Evolutionary conservation across 148 eudicot genomes (phyloP), one percentile per base, ranked within the genome.

Genomic region (Amaranthus hypochondriacus): DNA sequence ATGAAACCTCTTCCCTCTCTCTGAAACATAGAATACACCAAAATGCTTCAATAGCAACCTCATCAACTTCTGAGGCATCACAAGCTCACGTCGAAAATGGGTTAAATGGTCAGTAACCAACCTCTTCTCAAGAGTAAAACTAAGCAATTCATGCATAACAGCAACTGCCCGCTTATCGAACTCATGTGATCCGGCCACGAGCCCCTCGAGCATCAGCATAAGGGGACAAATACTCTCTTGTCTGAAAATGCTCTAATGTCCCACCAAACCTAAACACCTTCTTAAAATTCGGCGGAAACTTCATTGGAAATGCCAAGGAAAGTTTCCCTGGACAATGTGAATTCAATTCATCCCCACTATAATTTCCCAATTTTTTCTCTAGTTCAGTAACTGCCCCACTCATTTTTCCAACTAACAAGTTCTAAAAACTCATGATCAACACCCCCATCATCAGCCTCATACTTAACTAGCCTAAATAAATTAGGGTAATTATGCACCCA

Each of bases 41-140:
- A 85, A 82, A 83, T 93, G 96, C 89, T 90, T 90, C 77, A 93
- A 75, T 48, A 93, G 70, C 81, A 90, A 67, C 82, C 96, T 93
- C 98, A 93, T 93, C 71, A 93, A 76, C 86, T 89, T 93, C 79
- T 93, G 98, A 48, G 98, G 98, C 98, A 93, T 89, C 63, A 81
- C 86, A 78, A 90, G 82, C 77, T 93, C 98, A 64, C 85, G 70
- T 63, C 98, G 74, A 70, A 93, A 93, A 82, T 93, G 98, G 39
- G 96, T 93, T 47, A 93, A 79, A 77, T 90, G 89, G 83, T 93
- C 96, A 43, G 98, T 93, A 6, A 90, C 94, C 84, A 93, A 69
- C 73, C 91, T 80, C 84, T 93, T 93, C 81, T 90, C 98, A 56
- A 86, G 81, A 5, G 91, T 93, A 74, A 93, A 93, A 80, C 88